Conservation (phyloP, 441 rosid genomes). For the Syzygium syzygioides region DNA sequence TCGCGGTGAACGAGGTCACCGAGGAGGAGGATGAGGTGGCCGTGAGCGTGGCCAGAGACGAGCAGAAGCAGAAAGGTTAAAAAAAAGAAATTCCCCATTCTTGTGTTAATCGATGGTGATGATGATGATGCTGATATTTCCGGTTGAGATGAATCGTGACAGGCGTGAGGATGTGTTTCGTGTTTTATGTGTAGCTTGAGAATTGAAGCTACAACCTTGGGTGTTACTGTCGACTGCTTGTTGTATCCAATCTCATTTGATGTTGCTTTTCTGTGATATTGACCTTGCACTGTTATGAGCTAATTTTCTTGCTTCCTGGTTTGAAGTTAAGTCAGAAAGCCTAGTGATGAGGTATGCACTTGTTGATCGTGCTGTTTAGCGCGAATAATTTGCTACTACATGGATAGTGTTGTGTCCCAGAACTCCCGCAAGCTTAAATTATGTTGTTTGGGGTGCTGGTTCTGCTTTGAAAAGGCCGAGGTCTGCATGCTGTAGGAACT, state of each 20-base stretch:
- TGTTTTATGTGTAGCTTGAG: background rate
- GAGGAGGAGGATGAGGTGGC: constrained; percentile 25
- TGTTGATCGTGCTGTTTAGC: background rate
- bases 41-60: background rate
- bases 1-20: constrained; percentile 31
- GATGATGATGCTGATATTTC: background rate
- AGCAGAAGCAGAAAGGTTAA: background rate
- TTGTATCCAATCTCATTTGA: background rate
- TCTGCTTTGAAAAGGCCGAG: background rate
- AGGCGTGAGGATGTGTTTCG: background rate
- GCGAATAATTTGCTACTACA: background rate
- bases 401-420: background rate
- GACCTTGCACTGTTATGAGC: background rate
- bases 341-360: background rate
- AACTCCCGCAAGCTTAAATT: background rate
- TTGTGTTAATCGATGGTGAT: background rate
- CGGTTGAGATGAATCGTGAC: background rate
- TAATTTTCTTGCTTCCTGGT: background rate
- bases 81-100: background rate
- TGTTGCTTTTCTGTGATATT: background rate
- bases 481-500: background rate
- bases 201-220: background rate
- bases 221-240: background rate
- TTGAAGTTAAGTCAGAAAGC: background rate
- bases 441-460: background rate